phyloP scores from a whole-genome alignment of 176 grass and related monocot species.

The Ampelocalamus luodianensis region DNA sequence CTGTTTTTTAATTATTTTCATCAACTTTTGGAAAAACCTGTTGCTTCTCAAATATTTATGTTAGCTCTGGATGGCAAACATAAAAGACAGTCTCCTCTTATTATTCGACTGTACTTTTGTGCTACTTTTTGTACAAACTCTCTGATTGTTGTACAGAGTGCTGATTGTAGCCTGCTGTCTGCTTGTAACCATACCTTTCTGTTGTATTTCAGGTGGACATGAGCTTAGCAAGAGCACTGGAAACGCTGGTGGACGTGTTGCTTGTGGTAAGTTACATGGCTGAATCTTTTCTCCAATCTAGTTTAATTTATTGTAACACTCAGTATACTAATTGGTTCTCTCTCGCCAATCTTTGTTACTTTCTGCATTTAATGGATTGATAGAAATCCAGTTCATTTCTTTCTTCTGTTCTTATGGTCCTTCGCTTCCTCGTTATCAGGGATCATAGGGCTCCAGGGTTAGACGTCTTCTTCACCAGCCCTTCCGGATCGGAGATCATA shows the following conservation, averaged over 20 bases:
- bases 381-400: neutral
- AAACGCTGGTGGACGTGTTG: too few relatives aligned
- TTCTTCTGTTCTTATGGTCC: neutral
- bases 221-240: too few relatives aligned
- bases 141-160: neutral
- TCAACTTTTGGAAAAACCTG: neutral
- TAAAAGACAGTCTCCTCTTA: neutral
- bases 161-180: neutral
- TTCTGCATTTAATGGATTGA: neutral
- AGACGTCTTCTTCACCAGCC: neutral
- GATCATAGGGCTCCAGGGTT: slow-evolving; percentile 82
- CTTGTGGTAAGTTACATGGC: neutral
- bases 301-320: neutral
- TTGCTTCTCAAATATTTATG: neutral
- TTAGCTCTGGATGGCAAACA: neutral
- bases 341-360: neutral
- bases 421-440: slow-evolving; percentile 38
- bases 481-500: too few relatives aligned
- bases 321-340: neutral
- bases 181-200: neutral
- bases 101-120: neutral
- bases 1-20: neutral
- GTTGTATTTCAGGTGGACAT: too few relatives aligned
- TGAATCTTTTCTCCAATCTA: neutral
- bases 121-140: neutral